Evolutionary conservation across 2,329 filamentous ascomycete genomes (phyloP).

Genomic region (Truncatella angustata): DNA sequence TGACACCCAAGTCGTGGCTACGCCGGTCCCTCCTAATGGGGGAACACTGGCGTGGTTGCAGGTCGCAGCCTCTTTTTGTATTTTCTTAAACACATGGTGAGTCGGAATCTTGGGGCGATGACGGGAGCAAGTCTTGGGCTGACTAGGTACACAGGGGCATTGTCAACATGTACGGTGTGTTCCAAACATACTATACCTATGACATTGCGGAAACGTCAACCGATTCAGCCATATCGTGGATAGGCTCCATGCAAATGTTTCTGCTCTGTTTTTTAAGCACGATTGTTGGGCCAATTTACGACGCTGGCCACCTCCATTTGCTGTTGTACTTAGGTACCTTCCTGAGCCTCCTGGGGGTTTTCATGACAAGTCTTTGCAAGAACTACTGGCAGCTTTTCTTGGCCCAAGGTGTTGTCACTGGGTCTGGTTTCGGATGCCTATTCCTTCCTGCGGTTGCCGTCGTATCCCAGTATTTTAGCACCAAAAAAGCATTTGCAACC

Average conservation of each 20-base stretch:
- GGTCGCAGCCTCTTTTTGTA: no score
- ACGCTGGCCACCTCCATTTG: conserved; percentile 31
- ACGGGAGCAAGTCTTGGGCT: no score
- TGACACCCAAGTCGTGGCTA: no score
- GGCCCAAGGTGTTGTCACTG: conserved; percentile 49
- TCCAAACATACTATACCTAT: neutral
- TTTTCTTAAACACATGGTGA: no score
- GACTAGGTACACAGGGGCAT: no score
- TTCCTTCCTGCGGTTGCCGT: conserved; percentile 52
- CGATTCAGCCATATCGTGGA: conserved; percentile 41
- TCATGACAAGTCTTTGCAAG: conserved; percentile 35
- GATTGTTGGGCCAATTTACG: conserved; percentile 28
- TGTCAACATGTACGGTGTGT: neutral
- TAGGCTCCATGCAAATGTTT: conserved; percentile 39
- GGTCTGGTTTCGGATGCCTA: conserved; percentile 47
- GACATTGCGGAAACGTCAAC: neutral
- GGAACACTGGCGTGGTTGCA: no score
- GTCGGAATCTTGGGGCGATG: no score
- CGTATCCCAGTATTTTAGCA: conserved; percentile 58
- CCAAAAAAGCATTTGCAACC: conserved; percentile 55
- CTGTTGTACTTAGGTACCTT: conserved; percentile 28
- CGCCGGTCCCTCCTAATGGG: no score
- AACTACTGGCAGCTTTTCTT: conserved; percentile 40
- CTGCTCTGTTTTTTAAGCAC: conserved; percentile 30
- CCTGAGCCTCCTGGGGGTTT: conserved; percentile 36